A percentile compares a stretch with the other conserved stretches of the same genome.
Conservation (phyloP, 768 basidiomycete genomes). For the Termitomyces bulborhizus region DNA sequence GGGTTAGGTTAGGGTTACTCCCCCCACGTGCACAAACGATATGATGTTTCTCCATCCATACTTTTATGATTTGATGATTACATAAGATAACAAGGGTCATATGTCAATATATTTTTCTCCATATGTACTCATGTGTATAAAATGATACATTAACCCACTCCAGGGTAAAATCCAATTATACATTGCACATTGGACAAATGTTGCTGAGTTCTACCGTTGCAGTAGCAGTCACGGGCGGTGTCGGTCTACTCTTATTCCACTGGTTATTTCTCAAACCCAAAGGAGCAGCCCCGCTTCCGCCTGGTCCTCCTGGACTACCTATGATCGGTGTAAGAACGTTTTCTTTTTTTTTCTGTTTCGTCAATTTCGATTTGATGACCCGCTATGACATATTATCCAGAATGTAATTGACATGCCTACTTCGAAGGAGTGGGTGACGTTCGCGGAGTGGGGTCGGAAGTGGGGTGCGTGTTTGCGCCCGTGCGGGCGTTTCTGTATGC, state of each 20-base stretch:
- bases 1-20: constrained; percentile 6
- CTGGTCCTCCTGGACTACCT: constrained; percentile 32
- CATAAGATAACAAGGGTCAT: too few relatives aligned
- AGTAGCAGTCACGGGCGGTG: background rate
- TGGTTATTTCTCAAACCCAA: constrained; percentile 15
- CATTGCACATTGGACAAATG: too few relatives aligned
- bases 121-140: too few relatives aligned
- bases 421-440: constrained; percentile 39
- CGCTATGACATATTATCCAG: constrained; percentile 15
- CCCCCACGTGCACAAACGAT: too few relatives aligned
- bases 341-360: too few relatives aligned
- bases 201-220: background rate
- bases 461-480: constrained; percentile 28
- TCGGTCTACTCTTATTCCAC: constrained; percentile 9
- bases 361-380: too few relatives aligned
- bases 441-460: constrained; percentile 45
- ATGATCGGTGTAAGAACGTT: constrained; percentile 4
- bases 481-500: too few relatives aligned
- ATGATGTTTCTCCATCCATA: too few relatives aligned
- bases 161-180: too few relatives aligned
- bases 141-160: too few relatives aligned
- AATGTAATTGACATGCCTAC: constrained; percentile 43
- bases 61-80: too few relatives aligned
- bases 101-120: too few relatives aligned
- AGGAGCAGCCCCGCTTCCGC: constrained; percentile 23